A percentile compares a stretch with the other conserved stretches of the same genome.
Evolutionary conservation across 148 eudicot genomes (phyloP).

Genomic region (Beta vulgaris): DNA sequence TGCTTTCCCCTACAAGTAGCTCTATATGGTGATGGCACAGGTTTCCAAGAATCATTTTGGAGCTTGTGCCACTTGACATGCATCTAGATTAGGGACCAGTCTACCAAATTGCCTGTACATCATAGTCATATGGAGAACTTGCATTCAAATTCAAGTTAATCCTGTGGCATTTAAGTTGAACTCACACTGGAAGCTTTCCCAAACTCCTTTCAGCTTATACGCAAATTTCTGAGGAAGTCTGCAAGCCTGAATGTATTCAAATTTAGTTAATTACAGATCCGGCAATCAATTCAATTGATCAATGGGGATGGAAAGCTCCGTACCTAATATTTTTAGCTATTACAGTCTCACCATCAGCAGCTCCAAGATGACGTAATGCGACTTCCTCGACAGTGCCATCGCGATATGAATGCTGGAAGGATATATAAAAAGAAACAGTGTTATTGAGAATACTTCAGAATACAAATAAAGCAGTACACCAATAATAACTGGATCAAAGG

Average conservation of each 20-base stretch:
- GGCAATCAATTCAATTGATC: neutral
- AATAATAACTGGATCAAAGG: neutral
- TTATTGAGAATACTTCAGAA: constrained; percentile 4
- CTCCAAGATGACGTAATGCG: constrained; percentile 71
- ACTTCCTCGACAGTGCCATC: constrained; percentile 88
- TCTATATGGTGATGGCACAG: neutral
- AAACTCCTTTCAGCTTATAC: constrained; percentile 42
- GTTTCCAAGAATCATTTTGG: neutral
- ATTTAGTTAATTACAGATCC: constrained; percentile 5
- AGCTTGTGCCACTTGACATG: neutral
- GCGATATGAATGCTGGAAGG: constrained; percentile 72
- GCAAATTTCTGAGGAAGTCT: constrained; percentile 56
- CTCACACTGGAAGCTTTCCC: constrained; percentile 35
- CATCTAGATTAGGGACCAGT: neutral
- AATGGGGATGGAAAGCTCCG: neutral
- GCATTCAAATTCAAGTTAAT: neutral
- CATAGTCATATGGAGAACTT: neutral
- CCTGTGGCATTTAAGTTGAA: neutral
- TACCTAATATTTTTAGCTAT: constrained; percentile 74
- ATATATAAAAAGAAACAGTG: neutral
- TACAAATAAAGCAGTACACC: neutral
- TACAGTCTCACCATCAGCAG: constrained; percentile 71
- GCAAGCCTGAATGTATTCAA: constrained; percentile 47
- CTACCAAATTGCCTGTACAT: neutral
- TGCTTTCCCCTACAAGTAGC: neutral